phyloP scores from a whole-genome alignment of 2,329 filamentous ascomycete species.

The Fusarium multiceps region DNA sequence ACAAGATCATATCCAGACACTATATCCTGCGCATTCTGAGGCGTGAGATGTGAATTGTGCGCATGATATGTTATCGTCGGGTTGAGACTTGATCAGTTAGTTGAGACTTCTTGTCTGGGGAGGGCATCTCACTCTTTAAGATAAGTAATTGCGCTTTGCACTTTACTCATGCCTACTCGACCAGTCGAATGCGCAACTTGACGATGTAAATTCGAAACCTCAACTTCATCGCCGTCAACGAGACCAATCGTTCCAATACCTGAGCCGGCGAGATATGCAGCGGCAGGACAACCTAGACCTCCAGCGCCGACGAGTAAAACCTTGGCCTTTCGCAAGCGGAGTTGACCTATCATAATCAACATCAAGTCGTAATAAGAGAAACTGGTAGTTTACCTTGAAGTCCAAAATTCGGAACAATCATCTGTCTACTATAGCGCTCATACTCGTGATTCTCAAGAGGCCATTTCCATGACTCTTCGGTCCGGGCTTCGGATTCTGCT shows the following conservation, averaged over 20 bases:
- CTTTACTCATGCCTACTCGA: constrained; percentile 80
- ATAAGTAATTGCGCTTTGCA: constrained; percentile 76
- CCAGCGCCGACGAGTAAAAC: constrained; percentile 89
- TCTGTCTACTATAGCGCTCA: constrained; percentile 86
- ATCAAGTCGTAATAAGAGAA: neutral
- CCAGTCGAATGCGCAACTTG: constrained; percentile 84
- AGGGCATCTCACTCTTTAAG: constrained; percentile 61
- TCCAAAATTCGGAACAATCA: constrained; percentile 87
- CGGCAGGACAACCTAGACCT: constrained; percentile 90
- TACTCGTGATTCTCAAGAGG: constrained; percentile 80
- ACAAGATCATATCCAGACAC: constrained; percentile 82
- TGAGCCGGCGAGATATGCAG: constrained; percentile 90
- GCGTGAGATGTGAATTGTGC: constrained; percentile 72
- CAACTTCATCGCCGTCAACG: constrained; percentile 88
- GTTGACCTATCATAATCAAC: constrained; percentile 69
- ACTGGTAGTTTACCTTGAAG: constrained; percentile 67
- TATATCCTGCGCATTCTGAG: constrained; percentile 74
- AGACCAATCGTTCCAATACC: constrained; percentile 87
- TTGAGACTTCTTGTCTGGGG: neutral
- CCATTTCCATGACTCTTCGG: constrained; percentile 63
- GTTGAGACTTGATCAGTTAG: constrained; percentile 69
- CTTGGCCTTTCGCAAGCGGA: constrained; percentile 74
- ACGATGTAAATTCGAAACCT: constrained; percentile 90
- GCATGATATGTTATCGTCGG: constrained; percentile 73
- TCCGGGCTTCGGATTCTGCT: constrained; percentile 50